Evolutionary conservation across 352 stramenopile genomes (phyloP).

Genomic region (Phytophthora niederhauseri): DNA sequence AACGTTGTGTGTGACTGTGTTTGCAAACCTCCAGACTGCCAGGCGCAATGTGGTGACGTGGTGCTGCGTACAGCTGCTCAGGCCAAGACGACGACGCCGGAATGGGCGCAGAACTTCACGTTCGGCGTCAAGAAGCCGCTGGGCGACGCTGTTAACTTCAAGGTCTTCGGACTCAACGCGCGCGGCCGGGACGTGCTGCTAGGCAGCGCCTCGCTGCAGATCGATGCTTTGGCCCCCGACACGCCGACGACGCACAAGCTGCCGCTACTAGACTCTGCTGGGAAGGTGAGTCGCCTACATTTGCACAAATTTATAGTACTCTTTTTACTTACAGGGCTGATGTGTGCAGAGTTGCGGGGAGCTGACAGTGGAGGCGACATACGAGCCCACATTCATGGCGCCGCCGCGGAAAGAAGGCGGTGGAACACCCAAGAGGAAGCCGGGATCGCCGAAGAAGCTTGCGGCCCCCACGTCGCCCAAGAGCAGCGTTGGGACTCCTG

Average conservation of each 20-base stretch:
- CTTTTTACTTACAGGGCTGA: not conserved
- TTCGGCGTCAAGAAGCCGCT: conserved; percentile 63
- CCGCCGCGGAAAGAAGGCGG: conserved; percentile 15
- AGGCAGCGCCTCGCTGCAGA: conserved; percentile 41
- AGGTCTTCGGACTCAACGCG: conserved; percentile 56
- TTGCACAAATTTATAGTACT: not conserved
- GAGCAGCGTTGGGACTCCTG: not conserved
- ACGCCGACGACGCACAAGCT: conserved; percentile 42
- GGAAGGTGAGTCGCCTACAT: conserved; percentile 7
- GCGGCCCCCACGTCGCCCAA: conserved; percentile 5
- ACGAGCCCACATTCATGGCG: conserved; percentile 51
- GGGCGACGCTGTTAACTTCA: conserved; percentile 49
- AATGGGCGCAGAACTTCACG: conserved; percentile 59
- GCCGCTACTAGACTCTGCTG: conserved; percentile 26
- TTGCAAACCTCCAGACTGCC: conserved; percentile 45
- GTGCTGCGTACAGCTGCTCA: conserved; percentile 52
- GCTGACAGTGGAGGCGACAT: conserved; percentile 45
- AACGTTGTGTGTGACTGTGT: not conserved
- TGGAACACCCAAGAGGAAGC: conserved; percentile 10
- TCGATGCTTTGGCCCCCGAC: conserved; percentile 45
- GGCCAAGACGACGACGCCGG: conserved; percentile 48
- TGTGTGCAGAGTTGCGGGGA: conserved; percentile 37
- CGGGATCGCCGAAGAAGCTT: conserved; percentile 13
- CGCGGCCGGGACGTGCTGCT: conserved; percentile 47
- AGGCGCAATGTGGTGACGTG: conserved; percentile 57